Evolutionary conservation across 2,329 filamentous ascomycete genomes (phyloP).

Genomic region (Colletotrichum lupini): DNA sequence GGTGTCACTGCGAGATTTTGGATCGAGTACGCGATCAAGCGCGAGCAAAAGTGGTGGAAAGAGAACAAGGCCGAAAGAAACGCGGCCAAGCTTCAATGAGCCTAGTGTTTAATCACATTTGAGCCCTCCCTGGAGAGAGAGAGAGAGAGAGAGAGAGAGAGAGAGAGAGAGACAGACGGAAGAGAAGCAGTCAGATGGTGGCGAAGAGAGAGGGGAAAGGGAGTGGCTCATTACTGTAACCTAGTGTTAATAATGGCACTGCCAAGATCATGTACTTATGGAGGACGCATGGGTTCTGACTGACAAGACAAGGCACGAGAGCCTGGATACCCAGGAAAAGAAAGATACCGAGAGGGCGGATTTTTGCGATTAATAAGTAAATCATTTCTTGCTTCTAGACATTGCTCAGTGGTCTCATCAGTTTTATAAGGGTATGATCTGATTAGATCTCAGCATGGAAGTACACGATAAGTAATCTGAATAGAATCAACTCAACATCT

Average conservation of each 20-base stretch:
- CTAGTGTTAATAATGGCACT: slow-evolving; percentile 31
- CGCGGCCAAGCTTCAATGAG: slow-evolving; percentile 31
- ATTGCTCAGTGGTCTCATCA: not conserved
- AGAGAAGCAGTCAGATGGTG: not conserved
- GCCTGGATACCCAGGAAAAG: not conserved
- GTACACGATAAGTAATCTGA: not conserved
- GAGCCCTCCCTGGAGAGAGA: not conserved
- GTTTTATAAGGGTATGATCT: not conserved
- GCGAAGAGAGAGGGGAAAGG: not conserved
- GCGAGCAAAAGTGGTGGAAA: slow-evolving; percentile 32
- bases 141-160: not conserved
- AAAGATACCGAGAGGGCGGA: slow-evolving; percentile 22
- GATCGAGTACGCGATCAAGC: slow-evolving; percentile 30
- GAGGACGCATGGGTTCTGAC: slow-evolving; percentile 6
- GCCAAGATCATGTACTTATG: slow-evolving; percentile 26
- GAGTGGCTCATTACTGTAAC: slow-evolving; percentile 6
- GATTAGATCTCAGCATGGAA: not conserved
- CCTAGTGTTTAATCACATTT: slow-evolving; percentile 32
- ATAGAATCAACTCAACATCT: not conserved
- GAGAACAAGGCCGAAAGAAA: slow-evolving; percentile 30
- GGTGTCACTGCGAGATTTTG: slow-evolving; percentile 26
- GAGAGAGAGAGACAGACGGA: no score
- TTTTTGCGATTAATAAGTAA: slow-evolving; percentile 24
- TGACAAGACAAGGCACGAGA: slow-evolving; percentile 6
- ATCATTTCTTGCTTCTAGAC: not conserved